These are phyloP conservation scores for Neospermospora avenae DNA, from an alignment of 2,329 filamentous ascomycete genomes.

Conservation along the genomic window DNA sequence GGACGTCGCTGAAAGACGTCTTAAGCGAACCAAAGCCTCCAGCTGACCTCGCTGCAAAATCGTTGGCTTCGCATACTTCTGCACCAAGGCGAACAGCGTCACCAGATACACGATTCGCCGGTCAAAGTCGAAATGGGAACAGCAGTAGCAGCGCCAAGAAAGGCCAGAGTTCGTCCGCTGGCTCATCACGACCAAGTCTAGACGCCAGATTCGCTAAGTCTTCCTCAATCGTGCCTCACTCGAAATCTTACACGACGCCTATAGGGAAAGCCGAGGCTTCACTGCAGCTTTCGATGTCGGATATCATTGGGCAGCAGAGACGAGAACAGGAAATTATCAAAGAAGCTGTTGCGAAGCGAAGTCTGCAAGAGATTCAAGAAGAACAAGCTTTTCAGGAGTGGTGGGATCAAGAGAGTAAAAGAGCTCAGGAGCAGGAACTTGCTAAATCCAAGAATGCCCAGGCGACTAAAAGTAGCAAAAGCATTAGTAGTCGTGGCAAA, in stretches of 20 bases:
- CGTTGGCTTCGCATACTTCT: constrained; percentile 35
- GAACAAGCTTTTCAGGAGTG: constrained; percentile 96
- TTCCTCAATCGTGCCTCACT: constrained; percentile 52
- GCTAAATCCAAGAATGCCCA: constrained; percentile 9
- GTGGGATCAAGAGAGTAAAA: constrained; percentile 84
- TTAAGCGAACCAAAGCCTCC: constrained; percentile 38
- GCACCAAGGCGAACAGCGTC: constrained; percentile 50
- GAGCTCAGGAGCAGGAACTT: constrained; percentile 50
- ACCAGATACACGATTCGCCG: constrained; percentile 60
- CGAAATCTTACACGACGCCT: constrained; percentile 56
- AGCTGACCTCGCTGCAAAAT: constrained; percentile 30
- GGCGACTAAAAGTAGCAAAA: background rate
- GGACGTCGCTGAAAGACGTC: constrained; percentile 49
- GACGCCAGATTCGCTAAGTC: constrained; percentile 31
- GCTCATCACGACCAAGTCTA: constrained; percentile 12
- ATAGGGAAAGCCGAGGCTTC: constrained; percentile 60
- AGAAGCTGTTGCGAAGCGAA: constrained; percentile 83
- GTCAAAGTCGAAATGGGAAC: constrained; percentile 41
- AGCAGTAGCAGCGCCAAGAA: constrained; percentile 18
- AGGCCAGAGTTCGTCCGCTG: constrained; percentile 11
- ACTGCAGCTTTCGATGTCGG: constrained; percentile 72
- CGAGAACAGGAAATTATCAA: constrained; percentile 78
- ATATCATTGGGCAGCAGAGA: constrained; percentile 86
- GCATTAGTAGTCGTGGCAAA: constrained; percentile 9
- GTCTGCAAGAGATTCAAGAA: constrained; percentile 89